phyloP scores from a whole-genome alignment of 805 yeast genomes.

The Saccharomycopsis sp. region DNA sequence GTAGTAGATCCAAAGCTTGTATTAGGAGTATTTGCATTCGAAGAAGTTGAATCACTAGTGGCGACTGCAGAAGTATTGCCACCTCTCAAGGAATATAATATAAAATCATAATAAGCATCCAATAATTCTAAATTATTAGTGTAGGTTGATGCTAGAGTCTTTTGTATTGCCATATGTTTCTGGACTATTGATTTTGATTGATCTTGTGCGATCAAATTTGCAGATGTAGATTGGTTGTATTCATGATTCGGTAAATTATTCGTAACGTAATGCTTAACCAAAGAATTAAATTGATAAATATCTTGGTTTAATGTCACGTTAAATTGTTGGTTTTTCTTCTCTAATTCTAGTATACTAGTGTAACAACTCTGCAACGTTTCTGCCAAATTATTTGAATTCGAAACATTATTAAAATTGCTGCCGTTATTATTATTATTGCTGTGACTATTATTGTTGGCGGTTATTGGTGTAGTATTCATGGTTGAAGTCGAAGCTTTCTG shows the following conservation, averaged over 20 bases:
- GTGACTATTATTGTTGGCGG: constrained; percentile 9
- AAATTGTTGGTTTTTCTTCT: constrained; percentile 20
- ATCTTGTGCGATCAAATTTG: neutral
- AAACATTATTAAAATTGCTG: constrained; percentile 1
- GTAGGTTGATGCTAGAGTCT: constrained; percentile 17
- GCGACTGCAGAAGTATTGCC: constrained; percentile 16
- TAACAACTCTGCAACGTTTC: constrained; percentile 21
- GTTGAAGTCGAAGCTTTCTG: neutral
- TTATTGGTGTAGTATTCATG: constrained; percentile 7
- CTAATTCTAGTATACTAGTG: constrained; percentile 19
- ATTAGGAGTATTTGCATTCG: constrained; percentile 23
- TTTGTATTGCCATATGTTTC: constrained; percentile 17
- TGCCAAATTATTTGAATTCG: constrained; percentile 10
- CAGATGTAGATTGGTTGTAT: neutral
- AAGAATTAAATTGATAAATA: constrained; percentile 14
- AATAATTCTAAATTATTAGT: constrained; percentile 19
- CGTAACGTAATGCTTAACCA: constrained; percentile 10
- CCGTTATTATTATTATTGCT: constrained; percentile 5
- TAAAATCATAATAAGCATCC: constrained; percentile 22
- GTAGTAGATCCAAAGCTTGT: constrained; percentile 26
- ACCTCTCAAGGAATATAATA: constrained; percentile 18
- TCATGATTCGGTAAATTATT: neutral
- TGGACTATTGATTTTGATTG: neutral
- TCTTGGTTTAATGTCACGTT: constrained; percentile 16
- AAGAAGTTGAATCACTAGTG: constrained; percentile 21